Base-by-base conservation (phyloP, 2,329 filamentous ascomycete genomes). In the Colletotrichum gloeosporioides region DNA sequence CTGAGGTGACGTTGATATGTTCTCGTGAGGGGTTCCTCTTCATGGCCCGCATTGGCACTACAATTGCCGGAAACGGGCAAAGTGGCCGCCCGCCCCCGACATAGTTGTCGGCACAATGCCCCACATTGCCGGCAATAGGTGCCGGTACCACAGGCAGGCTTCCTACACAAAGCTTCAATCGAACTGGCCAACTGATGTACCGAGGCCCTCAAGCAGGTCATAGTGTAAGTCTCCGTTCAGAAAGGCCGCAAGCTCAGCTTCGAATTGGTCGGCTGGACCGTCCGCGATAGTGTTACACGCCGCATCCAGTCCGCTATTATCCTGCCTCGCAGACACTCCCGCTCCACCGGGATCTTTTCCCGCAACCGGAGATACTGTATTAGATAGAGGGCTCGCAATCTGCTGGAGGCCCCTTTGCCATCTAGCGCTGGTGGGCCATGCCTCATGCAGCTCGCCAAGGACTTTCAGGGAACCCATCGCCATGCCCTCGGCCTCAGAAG, bases 271-370 rank as follows among this genome's bases (percentile, higher is more conserved):
- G 44, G 22, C 44, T 4, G 44, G 44, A n/a, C 44, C 44, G 1
- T 53, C 44, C 1, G n/a, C 44, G 44, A 6, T 22, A 53, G n/a
- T 53, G 44, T 0, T 22, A 10, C n/a, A 4, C n/a, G n/a, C 44
- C n/a, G 10, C 44, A 4, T 53, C 44, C 44, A 53, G 44, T n/a
- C 44, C n/a, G 44, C 44, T 53, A 53, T 1, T 13, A 13, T 53
- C 44, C 44, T 53, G n/a, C 44, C 0, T 3, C 1, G 0, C 8
- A 53, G 10, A 53, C n/a, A 53, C 0, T 53, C 0, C n/a, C 44
- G 44, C 44, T 13, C 44, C 44, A 0, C 44, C n/a, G n/a, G n/a
- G 3, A 0, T 12, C 1, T 3, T 53, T 22, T 4, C n/a, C 44
- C 44, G 6, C 44, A 3, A 2, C 44, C 6, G 44, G 44, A 53